Evolutionary conservation across 2,329 filamentous ascomycete species (phyloP), one percentile per base, ranked within the genome.

Genomic region (Aspergillus carbonarius): DNA sequence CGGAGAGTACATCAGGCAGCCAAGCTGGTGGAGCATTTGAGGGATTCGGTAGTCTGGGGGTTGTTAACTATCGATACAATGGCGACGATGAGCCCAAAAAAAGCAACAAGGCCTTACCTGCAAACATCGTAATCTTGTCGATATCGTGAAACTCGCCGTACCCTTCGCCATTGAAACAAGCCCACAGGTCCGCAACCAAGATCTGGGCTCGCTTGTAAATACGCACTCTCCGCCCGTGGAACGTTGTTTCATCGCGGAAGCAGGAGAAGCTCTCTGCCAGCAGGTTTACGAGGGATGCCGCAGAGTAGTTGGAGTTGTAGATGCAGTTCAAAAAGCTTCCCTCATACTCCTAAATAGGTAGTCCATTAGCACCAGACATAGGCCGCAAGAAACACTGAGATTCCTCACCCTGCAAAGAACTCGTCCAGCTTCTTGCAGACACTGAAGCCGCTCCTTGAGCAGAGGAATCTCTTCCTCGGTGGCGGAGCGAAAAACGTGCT

Each of bases 71-170:
- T 17, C n/a, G 8, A 1, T 15, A 18, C 12, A 23, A 59, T 46
- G 49, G 39, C 59, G 40, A 59, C 51, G 12, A 13, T 25, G 18
- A 8, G 8, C 6, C 39, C 2, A 35, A 9, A 37, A 10, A 5
- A 17, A 20, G 5, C 3, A n/a, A 9, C 5, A 23, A 34, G n/a
- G 13, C 55, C 66, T 44, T 74, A 83, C 83, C 83, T 70, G 95
- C 93, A 79, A 99, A 99, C 88, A 98, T 98, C 60, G 95, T 99
- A 68, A 99, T 89, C 73, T 92, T 92, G 77, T 95, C 89, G 67
- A 99, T 96, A 72, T 99, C 95, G 58, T 86, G 72, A 74, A 99
- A 99, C 27, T 83, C 80, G 32, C 95, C 96, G 69, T 88, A 93
- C 25, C 84, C 82, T 65, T 88, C 81, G 47, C 92, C 92, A 54